phyloP scores from a whole-genome alignment of 2,329 filamentous ascomycete species.

The Neopestalotiopsis sp. region DNA sequence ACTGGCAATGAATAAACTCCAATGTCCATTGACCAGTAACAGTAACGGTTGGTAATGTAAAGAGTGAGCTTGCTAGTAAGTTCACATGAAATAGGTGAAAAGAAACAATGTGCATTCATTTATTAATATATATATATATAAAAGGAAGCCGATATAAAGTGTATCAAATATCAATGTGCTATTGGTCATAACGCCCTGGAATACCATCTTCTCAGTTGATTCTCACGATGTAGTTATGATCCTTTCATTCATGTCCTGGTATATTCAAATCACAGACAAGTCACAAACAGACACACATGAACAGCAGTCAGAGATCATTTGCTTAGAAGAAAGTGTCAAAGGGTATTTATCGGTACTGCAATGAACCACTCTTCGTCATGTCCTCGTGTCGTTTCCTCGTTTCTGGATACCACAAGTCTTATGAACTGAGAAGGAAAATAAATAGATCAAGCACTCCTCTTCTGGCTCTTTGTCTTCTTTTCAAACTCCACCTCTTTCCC shows the following conservation, averaged over 20 bases:
- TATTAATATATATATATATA: not conserved
- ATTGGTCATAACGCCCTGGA: not conserved
- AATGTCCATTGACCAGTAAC: too few species aligned
- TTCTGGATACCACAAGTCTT: constrained; percentile 1
- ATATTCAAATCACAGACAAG: too few species aligned
- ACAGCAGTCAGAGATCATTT: not conserved
- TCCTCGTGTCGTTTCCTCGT: not conserved
- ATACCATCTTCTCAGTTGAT: not conserved
- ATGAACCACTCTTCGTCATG: constrained; percentile 1
- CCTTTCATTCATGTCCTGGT: too few species aligned
- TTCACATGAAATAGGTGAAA: too few species aligned
- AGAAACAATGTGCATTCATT: not conserved
- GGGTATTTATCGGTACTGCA: constrained; percentile 12
- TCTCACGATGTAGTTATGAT: too few species aligned
- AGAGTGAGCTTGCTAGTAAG: too few species aligned
- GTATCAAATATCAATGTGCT: too few species aligned
- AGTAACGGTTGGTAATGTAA: too few species aligned
- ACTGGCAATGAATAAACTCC: too few species aligned
- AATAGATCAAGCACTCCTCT: not conserved
- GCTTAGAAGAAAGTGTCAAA: constrained; percentile 15
- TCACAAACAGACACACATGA: not conserved
- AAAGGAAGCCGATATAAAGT: too few species aligned
- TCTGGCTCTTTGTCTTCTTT: constrained; percentile 1
- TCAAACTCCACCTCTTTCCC: not conserved
- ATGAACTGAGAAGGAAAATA: not conserved